Percentiles rank a stretch among this genome's conserved stretches.
These are phyloP conservation scores for Hymenoscyphus scutula DNA, from an alignment of 2,329 filamentous ascomycete species.

Conservation along the genomic window DNA sequence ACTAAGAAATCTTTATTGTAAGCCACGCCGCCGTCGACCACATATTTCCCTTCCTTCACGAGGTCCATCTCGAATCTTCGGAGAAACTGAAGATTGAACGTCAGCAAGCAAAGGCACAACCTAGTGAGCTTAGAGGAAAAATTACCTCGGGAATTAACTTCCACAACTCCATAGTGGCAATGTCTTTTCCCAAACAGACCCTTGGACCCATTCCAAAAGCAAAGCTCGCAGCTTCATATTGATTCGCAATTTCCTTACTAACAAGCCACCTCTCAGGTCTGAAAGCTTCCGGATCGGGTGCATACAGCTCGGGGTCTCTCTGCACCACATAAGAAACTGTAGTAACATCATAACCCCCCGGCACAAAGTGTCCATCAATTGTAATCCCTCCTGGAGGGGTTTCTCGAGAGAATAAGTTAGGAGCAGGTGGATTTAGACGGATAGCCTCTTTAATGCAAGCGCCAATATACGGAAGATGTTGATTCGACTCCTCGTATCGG, in stretches of 20 bases:
- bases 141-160: not conserved
- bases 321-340: not conserved
- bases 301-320: not conserved
- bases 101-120: not conserved
- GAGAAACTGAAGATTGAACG: not conserved
- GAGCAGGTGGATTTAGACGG: not conserved
- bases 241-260: not conserved
- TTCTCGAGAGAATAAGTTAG: not conserved
- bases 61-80: not conserved
- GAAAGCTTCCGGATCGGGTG: not conserved
- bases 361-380: not conserved
- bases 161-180: not conserved
- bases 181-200: not conserved
- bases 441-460: not conserved
- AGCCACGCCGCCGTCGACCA: not conserved
- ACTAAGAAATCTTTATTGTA: not conserved
- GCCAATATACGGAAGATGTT: not conserved
- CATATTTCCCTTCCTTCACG: not conserved
- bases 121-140: too few species aligned
- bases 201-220: not conserved
- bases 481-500: not conserved
- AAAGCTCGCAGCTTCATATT: not conserved
- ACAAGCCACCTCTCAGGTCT: not conserved
- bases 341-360: not conserved
- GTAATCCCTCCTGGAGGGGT: not conserved